These are phyloP conservation scores for Penicillium glabrum DNA, from an alignment of 2,329 filamentous ascomycete genomes.

Conservation along the genomic window DNA sequence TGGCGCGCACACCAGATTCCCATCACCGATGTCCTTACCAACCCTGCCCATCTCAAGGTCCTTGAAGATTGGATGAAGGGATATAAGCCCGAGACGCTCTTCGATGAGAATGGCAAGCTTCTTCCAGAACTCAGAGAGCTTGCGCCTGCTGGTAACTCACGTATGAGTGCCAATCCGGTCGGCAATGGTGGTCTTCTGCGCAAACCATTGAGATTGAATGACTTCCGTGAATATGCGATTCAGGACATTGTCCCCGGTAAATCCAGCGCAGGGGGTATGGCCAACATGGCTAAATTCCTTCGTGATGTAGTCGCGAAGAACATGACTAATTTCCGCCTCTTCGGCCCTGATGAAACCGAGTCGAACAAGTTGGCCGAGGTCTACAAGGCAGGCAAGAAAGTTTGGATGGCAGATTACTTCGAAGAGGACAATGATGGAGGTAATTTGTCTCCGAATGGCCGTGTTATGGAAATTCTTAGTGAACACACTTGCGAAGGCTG, in stretches of 20 bases:
- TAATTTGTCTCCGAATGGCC: conserved; percentile 66
- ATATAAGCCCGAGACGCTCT: conserved; percentile 72
- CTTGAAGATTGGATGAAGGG: conserved; percentile 76
- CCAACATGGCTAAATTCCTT: conserved; percentile 66
- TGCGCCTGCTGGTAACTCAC: conserved; percentile 63
- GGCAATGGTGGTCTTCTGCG: conserved; percentile 69
- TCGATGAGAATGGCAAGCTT: conserved; percentile 64
- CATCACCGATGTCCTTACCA: conserved; percentile 67
- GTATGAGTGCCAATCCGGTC: conserved; percentile 77
- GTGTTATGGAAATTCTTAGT: conserved; percentile 82
- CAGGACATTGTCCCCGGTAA: conserved; percentile 62
- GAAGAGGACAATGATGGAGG: conserved; percentile 74
- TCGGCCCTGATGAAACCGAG: conserved; percentile 78
- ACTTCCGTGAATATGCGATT: conserved; percentile 68
- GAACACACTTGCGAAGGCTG: conserved; percentile 79
- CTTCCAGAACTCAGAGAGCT: conserved; percentile 63
- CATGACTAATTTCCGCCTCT: conserved; percentile 68
- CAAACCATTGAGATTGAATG: conserved; percentile 67
- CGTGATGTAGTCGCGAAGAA: conserved; percentile 68
- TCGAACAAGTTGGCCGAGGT: conserved; percentile 74
- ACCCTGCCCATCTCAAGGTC: conserved; percentile 64
- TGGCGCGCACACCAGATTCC: conserved; percentile 79
- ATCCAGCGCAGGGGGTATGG: conserved; percentile 63
- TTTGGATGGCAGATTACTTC: conserved; percentile 77
- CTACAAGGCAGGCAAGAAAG: conserved; percentile 74